Percentiles rank a stretch among this genome's conserved stretches.
These are phyloP conservation scores for Phytophthora pinifolia DNA, from an alignment of 352 stramenopile species.

Conservation along the genomic window DNA sequence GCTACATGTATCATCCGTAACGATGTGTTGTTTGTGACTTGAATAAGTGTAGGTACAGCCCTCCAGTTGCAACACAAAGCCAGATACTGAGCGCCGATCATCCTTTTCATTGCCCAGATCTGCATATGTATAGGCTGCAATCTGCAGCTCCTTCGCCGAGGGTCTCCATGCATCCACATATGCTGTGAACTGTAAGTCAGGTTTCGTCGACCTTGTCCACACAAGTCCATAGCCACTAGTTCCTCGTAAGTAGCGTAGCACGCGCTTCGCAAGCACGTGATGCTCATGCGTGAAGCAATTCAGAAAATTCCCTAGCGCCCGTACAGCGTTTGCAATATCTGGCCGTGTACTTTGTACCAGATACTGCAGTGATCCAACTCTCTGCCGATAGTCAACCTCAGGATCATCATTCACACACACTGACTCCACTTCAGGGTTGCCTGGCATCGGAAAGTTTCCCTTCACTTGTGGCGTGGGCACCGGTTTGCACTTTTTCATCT, in stretches of 20 bases:
- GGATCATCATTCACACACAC: conserved; percentile 6
- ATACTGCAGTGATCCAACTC: conserved; percentile 6
- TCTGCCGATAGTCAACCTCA: conserved; percentile 10
- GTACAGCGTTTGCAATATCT: conserved; percentile 6
- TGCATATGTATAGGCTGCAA: conserved; percentile 6
- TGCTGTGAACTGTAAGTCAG: neutral
- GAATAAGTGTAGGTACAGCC: conserved; percentile 1
- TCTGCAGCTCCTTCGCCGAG: neutral
- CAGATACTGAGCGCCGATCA: conserved; percentile 5
- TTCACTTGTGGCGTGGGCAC: conserved; percentile 6
- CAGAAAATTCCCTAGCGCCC: conserved; percentile 3
- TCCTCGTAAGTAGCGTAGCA: conserved; percentile 5
- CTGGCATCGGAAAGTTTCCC: conserved; percentile 13
- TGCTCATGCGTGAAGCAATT: conserved; percentile 6
- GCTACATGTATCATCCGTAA: conserved; percentile 3
- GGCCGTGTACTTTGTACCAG: conserved; percentile 5
- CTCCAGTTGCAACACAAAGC: conserved; percentile 12
- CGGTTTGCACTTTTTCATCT: conserved; percentile 11
- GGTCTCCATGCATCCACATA: conserved; percentile 8
- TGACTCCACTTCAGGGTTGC: conserved; percentile 6
- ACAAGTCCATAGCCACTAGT: conserved; percentile 4
- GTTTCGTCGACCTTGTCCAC: neutral
- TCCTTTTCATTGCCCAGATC: conserved; percentile 16
- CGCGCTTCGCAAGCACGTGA: neutral
- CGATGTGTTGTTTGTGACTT: conserved; percentile 4